A percentile compares a stretch with the other conserved stretches of the same genome.
Evolutionary conservation across 139 green algal genomes (phyloP).

Genomic region (Closterium sp.): DNA sequence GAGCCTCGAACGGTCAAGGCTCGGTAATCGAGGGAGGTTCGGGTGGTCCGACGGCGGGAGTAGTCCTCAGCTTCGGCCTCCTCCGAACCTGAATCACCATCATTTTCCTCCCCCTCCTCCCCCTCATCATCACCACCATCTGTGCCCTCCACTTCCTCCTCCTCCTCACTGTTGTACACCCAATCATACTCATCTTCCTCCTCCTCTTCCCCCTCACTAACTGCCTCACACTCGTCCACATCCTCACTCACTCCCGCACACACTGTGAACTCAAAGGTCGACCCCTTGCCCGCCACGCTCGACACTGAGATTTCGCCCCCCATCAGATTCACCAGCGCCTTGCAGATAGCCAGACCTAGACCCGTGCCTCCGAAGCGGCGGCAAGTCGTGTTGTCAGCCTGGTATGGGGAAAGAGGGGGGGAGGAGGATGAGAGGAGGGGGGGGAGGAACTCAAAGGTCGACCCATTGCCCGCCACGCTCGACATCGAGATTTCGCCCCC

Average conservation of each 20-base stretch:
- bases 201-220: neutral
- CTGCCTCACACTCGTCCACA: neutral
- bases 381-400: no score
- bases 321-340: slow-evolving; percentile 31
- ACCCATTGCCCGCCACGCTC: no score
- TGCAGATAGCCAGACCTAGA: slow-evolving; percentile 34
- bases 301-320: slow-evolving; percentile 29
- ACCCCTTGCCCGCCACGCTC: slow-evolving; percentile 8
- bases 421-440: no score
- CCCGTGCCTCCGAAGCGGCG: neutral
- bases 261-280: slow-evolving; percentile 30
- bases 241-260: slow-evolving; percentile 11
- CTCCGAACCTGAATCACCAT: neutral
- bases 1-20: neutral
- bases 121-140: neutral
- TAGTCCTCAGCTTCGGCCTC: neutral
- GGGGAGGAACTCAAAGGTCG: neutral
- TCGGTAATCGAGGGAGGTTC: neutral
- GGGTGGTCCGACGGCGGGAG: neutral
- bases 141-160: neutral
- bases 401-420: no score
- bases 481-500: slow-evolving; percentile 32
- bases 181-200: neutral
- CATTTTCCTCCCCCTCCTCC: neutral
- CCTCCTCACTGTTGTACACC: neutral